Evolutionary conservation across 305 asterid genomes (phyloP).

Genomic region (Solanum hybrid): DNA sequence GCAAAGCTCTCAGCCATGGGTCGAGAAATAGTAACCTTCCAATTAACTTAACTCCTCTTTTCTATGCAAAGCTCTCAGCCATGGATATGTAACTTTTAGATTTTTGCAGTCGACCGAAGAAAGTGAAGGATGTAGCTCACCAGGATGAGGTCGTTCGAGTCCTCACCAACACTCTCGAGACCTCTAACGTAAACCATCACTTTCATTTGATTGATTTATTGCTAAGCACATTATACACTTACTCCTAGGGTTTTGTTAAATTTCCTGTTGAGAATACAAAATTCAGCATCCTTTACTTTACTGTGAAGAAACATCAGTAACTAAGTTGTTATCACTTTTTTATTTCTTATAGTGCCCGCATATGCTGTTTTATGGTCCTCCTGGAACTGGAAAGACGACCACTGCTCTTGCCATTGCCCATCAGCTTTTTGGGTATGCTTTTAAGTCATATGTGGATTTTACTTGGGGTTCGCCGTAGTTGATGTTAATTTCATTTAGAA

Average conservation of each 20-base stretch:
- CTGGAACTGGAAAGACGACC: conserved; percentile 95
- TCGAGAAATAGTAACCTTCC: conserved; percentile 78
- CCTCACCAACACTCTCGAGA: conserved; percentile 90
- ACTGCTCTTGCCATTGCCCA: conserved; percentile 93
- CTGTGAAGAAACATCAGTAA: background rate
- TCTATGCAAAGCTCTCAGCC: background rate
- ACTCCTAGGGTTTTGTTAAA: background rate
- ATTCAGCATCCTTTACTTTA: background rate
- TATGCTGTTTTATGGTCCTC: conserved; percentile 96
- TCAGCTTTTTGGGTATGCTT: conserved; percentile 76
- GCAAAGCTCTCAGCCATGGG: conserved; percentile 96
- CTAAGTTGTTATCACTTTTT: background rate
- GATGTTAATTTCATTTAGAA: background rate
- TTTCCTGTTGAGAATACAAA: background rate
- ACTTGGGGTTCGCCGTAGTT: background rate
- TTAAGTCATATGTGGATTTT: background rate
- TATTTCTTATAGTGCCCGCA: conserved; percentile 60
- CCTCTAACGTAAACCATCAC: conserved; percentile 48
- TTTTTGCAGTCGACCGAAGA: conserved; percentile 76
- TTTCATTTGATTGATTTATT: background rate
- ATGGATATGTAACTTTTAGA: background rate
- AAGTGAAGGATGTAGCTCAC: conserved; percentile 95
- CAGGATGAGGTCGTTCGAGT: conserved; percentile 96
- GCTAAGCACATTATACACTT: background rate
- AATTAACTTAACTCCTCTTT: background rate